Evolutionary conservation across 139 green algal genomes (phyloP).

Genomic region (Nannochloris sp.): DNA sequence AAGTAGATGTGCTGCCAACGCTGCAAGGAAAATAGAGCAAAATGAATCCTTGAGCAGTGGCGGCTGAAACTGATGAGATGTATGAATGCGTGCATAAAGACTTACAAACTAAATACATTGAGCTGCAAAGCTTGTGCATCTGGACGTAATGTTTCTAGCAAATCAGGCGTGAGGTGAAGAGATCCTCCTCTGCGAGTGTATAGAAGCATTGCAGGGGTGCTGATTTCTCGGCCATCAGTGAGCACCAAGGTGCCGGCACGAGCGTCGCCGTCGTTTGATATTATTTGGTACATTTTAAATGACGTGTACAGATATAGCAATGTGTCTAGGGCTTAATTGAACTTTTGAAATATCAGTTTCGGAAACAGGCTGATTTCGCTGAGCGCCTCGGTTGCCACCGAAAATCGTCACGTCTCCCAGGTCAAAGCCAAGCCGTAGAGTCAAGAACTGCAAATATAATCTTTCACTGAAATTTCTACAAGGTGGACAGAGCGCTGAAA

Average conservation of each 20-base stretch:
- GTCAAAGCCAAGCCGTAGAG: no score
- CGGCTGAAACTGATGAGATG: no score
- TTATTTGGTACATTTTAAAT: not conserved
- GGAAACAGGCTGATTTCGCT: no score
- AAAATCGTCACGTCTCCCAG: no score
- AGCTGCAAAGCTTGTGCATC: constrained; percentile 29
- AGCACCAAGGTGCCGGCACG: constrained; percentile 1
- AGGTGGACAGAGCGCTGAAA: no score
- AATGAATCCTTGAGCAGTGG: no score
- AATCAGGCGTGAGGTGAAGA: constrained; percentile 47
- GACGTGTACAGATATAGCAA: not conserved
- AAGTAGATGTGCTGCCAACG: not conserved
- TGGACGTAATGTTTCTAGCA: constrained; percentile 38
- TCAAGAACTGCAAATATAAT: no score
- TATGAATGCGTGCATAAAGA: not conserved
- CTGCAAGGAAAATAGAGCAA: no score
- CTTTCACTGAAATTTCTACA: no score
- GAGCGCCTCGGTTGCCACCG: no score
- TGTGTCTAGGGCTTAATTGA: not conserved
- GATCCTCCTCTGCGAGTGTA: constrained; percentile 44
- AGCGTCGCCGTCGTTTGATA: constrained; percentile 5
- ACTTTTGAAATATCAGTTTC: no score
- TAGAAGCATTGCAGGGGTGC: constrained; percentile 41
- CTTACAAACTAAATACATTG: constrained; percentile 52
- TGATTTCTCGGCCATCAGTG: not conserved